Base-by-base conservation (phyloP, 169 alveolate species). In the Plasmodium inui region DNA sequence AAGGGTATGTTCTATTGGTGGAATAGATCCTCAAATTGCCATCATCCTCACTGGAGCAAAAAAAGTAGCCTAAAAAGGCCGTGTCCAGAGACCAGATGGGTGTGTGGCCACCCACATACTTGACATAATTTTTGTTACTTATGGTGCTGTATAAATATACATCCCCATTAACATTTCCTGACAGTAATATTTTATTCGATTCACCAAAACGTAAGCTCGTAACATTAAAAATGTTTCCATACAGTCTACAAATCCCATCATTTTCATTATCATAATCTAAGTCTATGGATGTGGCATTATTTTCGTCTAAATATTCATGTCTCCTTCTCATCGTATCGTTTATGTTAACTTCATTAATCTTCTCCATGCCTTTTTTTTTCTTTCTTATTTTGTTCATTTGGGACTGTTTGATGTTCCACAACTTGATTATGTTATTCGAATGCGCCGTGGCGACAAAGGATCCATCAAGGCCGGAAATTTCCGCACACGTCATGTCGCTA, bases 91-190 rank as follows among this genome's bases (percentile, higher is more conserved):
- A 89, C 94, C 94, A 89, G 57, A 89, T 79, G 10, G 94, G 94
- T 78, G 94, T 89, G 46, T 89, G 74, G 5, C 94, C 94, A 14
- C 94, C 94, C 32, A 80, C 88, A 89, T 89, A 89, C 22, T 78
- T 89, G n/a, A 89, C 94, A 89, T 89, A 89, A 79, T 89, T 89
- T 78, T 67, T 89, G 50, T 89, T 89, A 89, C 89, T 89, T 39
- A 89, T 34, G 2, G 94, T 89, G 50, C 94, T 89, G 71, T 89
- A 89, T 34, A 89, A 44, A 39, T 89, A 89, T 61, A 89, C 82
- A 89, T 89, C 94, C 19, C 94, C 94, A 89, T 89, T 89, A 57
- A 89, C 61, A 89, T 89, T 89, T 55, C 94, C 94, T 26, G 94
- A 89, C 34, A 89, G 82, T 53, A 89, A 67, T 61, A 89, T 89